A percentile compares a stretch with the other conserved stretches of the same genome.
Evolutionary conservation across 805 yeast species (phyloP).

Genomic region (Kluyveromyces wickerhamii): DNA sequence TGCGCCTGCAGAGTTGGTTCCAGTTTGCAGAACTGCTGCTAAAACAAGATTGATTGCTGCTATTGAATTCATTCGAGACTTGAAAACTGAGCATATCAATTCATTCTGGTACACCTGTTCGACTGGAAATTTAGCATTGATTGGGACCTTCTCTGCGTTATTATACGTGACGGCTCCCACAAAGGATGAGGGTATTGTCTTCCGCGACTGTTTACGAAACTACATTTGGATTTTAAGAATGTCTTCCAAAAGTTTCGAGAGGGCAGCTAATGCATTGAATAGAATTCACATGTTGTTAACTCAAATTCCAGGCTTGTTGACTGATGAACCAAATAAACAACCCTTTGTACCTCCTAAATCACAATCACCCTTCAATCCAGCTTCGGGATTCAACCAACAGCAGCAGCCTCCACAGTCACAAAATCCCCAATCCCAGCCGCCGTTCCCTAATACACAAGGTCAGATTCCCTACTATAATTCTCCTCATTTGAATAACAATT

Average conservation of each 20-base stretch:
- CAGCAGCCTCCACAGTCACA: slow-evolving; percentile 4
- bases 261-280: slow-evolving; percentile 65
- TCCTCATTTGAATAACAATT: slow-evolving; percentile 1
- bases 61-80: slow-evolving; percentile 63
- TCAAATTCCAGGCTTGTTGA: slow-evolving; percentile 62
- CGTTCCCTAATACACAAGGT: background rate
- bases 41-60: slow-evolving; percentile 75
- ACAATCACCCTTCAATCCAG: slow-evolving; percentile 13
- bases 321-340: slow-evolving; percentile 19
- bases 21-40: slow-evolving; percentile 81
- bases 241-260: slow-evolving; percentile 68
- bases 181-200: slow-evolving; percentile 55
- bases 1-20: slow-evolving; percentile 45
- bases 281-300: slow-evolving; percentile 63
- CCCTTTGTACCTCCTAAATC: slow-evolving; percentile 17
- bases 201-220: slow-evolving; percentile 60
- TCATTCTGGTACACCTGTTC: slow-evolving; percentile 88
- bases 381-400: slow-evolving; percentile 1
- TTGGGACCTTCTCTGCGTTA: slow-evolving; percentile 83
- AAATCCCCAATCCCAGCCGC: background rate
- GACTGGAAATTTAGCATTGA: slow-evolving; percentile 66
- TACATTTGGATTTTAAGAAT: slow-evolving; percentile 72
- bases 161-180: slow-evolving; percentile 59
- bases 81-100: slow-evolving; percentile 76
- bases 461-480: slow-evolving; percentile 6